phyloP scores from a whole-genome alignment of 306 rosid genomes.

The Senna siamea region DNA sequence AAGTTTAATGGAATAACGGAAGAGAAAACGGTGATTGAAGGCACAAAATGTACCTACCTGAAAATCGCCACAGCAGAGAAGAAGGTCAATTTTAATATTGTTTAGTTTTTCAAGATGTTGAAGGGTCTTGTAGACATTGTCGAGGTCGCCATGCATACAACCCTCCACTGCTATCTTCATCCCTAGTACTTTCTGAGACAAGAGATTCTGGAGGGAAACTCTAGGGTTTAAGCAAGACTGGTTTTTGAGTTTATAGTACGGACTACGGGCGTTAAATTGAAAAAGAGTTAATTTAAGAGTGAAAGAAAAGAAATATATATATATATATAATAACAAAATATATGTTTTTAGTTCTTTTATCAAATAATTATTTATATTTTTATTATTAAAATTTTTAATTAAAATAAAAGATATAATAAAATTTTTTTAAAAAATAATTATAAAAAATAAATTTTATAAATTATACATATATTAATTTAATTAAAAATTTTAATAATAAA shows the following conservation, averaged over 20 bases:
- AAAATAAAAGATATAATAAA: too few species aligned
- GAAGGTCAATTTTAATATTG: conserved; percentile 85
- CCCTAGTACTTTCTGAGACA: neutral
- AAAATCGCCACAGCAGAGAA: conserved; percentile 95
- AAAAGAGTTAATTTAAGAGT: too few species aligned
- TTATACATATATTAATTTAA: too few species aligned
- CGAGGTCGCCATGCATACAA: conserved; percentile 96
- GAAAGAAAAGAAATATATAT: too few species aligned
- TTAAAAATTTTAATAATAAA: too few species aligned
- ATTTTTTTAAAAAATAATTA: too few species aligned
- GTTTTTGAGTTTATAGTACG: neutral
- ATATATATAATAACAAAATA: too few species aligned
- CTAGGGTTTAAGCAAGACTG: neutral
- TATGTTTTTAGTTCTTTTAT: too few species aligned
- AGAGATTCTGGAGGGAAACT: neutral
- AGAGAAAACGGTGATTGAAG: neutral
- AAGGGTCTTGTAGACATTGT: conserved; percentile 78
- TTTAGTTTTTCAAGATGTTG: conserved; percentile 57
- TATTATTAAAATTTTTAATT: too few species aligned
- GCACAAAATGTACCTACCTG: conserved; percentile 56
- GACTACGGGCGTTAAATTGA: too few species aligned
- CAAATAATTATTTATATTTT: too few species aligned
- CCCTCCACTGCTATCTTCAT: conserved; percentile 95
- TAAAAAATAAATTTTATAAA: too few species aligned
- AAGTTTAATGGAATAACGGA: neutral